Evolutionary conservation across 805 yeast genomes (phyloP).

Genomic region (Blastobotrys peoriensis): DNA sequence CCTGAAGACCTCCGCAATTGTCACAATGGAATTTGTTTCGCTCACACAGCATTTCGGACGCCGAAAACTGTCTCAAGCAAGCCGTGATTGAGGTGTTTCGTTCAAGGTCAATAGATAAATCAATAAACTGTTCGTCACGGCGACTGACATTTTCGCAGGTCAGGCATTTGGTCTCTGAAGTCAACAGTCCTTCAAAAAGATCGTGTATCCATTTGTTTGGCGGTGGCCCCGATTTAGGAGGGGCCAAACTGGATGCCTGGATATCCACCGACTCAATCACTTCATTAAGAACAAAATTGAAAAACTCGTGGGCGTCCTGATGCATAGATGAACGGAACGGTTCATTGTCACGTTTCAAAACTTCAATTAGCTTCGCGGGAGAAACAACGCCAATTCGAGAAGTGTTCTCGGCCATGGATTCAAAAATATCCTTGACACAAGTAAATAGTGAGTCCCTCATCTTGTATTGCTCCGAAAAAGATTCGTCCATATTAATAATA

Average conservation of each 20-base stretch:
- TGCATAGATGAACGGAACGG: constrained; percentile 89
- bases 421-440: constrained; percentile 79
- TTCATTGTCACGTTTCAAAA: constrained; percentile 74
- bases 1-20: constrained; percentile 82
- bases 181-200: constrained; percentile 76
- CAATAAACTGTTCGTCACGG: constrained; percentile 81
- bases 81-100: constrained; percentile 69
- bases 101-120: constrained; percentile 78
- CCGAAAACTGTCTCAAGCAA: constrained; percentile 74
- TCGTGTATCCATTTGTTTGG: constrained; percentile 46
- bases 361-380: constrained; percentile 66
- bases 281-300: constrained; percentile 80
- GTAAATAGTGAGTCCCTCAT: constrained; percentile 49
- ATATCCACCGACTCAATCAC: constrained; percentile 42
- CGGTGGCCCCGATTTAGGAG: constrained; percentile 4
- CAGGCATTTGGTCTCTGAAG: constrained; percentile 84
- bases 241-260: constrained; percentile 1
- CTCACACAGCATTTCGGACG: constrained; percentile 77
- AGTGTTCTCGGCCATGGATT: constrained; percentile 66
- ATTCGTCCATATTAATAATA: constrained; percentile 70
- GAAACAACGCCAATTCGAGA: constrained; percentile 77
- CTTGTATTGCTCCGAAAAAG: constrained; percentile 47
- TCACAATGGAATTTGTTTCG: constrained; percentile 92
- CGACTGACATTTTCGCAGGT: constrained; percentile 79
- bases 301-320: constrained; percentile 97